Base-by-base conservation (phyloP, 192 early-diverging fungal species). In the Gaertneriomyces sp. region DNA sequence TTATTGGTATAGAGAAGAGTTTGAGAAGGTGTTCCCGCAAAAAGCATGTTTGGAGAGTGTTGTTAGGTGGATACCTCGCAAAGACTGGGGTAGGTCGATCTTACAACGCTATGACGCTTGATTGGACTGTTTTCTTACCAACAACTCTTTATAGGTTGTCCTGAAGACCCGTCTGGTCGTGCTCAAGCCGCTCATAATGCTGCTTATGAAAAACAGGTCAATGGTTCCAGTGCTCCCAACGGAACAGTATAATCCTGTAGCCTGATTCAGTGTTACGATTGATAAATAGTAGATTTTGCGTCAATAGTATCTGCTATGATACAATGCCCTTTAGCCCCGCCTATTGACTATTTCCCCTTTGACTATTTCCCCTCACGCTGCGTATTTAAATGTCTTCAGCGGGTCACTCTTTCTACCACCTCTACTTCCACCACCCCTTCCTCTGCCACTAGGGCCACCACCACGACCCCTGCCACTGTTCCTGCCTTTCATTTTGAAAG, bases 81-180 rank as follows among this genome's bases (percentile, higher is more conserved):
- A 82, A 50, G 96, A 98, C 75, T 98, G 96, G 96, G 96, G 78
- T 79, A 57, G n/a, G 71, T 64, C 51, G 2, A 10, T 10, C 7
- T 46, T 10, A 3, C n/a, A 42, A 2, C 10, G 16, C 61, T 17
- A 39, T 59, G 69, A 25, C 25, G 6, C n/a, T 45, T 33, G 25
- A 33, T 33, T 33, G 25, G 25, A 33, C 25, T 33, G 20, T 44
- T 5, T 19, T 42, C 14, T 57, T 43, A 12, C 20, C 25, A 19
- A 65, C 42, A 53, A 39, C 17, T 61, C 0, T 42, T 57, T 59
- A 12, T 53, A 78, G 79, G 96, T 51, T 98, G 96, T 80, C 82
- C 91, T 72, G 91, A 93, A 67, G 96, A 98, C 75, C 96, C 96
- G 45, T 93, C 91, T 51, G 96, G 96, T 70, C 89, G 96, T 75